Evolutionary conservation across 192 early-diverging fungal genomes (phyloP).

Genomic region (Rhizophlyctis rosea): DNA sequence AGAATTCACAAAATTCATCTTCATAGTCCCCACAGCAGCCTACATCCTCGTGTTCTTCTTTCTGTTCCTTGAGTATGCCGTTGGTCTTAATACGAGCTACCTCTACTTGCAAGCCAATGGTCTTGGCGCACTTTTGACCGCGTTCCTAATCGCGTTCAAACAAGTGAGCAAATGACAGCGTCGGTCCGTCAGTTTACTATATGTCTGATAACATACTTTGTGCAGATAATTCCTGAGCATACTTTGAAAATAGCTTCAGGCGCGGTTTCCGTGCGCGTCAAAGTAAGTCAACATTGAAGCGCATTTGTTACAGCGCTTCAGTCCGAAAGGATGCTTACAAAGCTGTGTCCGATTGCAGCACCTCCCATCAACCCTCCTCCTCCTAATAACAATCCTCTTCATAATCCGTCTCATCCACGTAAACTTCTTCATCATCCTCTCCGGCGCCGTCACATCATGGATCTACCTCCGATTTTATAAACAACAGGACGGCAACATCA

Average conservation of each 20-base stretch:
- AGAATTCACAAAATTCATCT: slow-evolving; percentile 69
- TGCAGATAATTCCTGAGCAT: slow-evolving; percentile 75
- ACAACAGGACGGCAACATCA: slow-evolving; percentile 68
- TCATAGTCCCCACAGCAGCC: slow-evolving; percentile 48
- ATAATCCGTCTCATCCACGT: slow-evolving; percentile 50
- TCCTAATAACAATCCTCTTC: slow-evolving; percentile 40
- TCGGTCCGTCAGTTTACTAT: too few species aligned
- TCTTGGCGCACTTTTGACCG: slow-evolving; percentile 64
- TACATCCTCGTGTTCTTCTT: slow-evolving; percentile 56
- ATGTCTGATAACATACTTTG: too few species aligned
- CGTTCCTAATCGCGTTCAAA: slow-evolving; percentile 84
- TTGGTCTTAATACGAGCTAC: slow-evolving; percentile 52
- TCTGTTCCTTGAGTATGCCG: slow-evolving; percentile 52
- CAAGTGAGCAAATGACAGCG: slow-evolving; percentile 40
- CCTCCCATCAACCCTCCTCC: slow-evolving; percentile 42
- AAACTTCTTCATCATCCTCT: slow-evolving; percentile 65
- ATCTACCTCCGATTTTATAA: slow-evolving; percentile 85
- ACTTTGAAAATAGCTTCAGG: slow-evolving; percentile 62
- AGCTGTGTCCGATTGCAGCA: slow-evolving; percentile 42
- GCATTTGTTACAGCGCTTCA: slow-evolving; percentile 23
- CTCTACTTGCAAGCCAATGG: slow-evolving; percentile 70
- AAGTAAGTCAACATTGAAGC: slow-evolving; percentile 39
- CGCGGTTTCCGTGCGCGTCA: slow-evolving; percentile 70
- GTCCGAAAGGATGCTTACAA: slow-evolving; percentile 30
- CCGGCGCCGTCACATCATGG: slow-evolving; percentile 75